Conservation (phyloP, 345 rosid genomes). For the Eutrema japonicum region DNA sequence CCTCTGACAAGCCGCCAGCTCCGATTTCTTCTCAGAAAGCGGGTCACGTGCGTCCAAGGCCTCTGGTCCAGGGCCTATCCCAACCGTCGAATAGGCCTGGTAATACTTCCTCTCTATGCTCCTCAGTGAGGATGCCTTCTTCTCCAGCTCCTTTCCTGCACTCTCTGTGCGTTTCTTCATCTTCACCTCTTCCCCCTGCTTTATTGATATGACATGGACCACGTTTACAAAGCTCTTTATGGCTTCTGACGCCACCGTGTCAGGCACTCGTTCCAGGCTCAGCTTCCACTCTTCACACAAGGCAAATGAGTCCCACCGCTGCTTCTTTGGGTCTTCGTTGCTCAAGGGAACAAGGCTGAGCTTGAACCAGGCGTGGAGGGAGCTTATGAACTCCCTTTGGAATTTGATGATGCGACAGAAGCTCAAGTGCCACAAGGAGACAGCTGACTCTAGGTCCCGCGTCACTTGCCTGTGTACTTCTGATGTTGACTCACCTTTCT, state of each 20-base stretch:
- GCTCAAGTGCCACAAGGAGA: constrained; percentile 84
- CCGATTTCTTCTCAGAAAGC: constrained; percentile 74
- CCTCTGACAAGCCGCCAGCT: constrained; percentile 79
- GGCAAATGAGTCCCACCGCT: constrained; percentile 55
- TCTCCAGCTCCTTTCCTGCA: constrained; percentile 85
- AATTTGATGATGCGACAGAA: constrained; percentile 78
- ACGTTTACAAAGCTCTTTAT: constrained; percentile 88
- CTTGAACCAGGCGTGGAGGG: constrained; percentile 92
- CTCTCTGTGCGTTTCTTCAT: constrained; percentile 72
- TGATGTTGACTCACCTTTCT: constrained; percentile 76
- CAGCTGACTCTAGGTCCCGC: constrained; percentile 83
- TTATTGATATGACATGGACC: constrained; percentile 66
- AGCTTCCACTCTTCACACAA: constrained; percentile 93
- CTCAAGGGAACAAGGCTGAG: constrained; percentile 73
- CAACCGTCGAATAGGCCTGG: constrained; percentile 85
- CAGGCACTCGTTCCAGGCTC: constrained; percentile 86
- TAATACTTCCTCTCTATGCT: constrained; percentile 90
- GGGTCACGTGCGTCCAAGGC: constrained; percentile 83
- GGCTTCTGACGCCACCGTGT: constrained; percentile 92
- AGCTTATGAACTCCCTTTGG: constrained; percentile 72
- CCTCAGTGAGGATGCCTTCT: constrained; percentile 79
- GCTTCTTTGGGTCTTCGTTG: constrained; percentile 51
- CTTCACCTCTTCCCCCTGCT: constrained; percentile 85
- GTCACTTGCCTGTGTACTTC: constrained; percentile 88
- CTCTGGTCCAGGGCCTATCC: constrained; percentile 68